phyloP scores from a whole-genome alignment of 805 yeast species.

The Babjeviella inositovora region DNA sequence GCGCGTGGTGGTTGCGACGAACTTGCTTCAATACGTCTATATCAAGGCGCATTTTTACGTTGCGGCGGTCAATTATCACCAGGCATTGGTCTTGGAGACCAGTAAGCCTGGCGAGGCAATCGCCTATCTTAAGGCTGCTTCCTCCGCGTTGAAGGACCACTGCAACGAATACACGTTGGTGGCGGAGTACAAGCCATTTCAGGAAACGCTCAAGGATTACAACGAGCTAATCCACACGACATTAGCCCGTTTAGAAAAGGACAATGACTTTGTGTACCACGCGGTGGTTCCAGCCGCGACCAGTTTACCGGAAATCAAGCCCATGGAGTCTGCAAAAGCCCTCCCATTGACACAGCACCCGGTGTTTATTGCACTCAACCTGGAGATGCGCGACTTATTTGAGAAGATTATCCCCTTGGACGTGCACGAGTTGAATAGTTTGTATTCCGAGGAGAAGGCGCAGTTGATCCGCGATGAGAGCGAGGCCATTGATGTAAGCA shows the following conservation, averaged over 20 bases:
- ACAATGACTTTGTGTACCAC: conserved; percentile 84
- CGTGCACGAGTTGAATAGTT: conserved; percentile 75
- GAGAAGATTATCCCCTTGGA: conserved; percentile 71
- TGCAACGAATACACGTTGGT: conserved; percentile 6
- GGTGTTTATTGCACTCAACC: too few relatives aligned
- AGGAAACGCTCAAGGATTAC: conserved; percentile 10
- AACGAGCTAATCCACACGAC: conserved; percentile 14
- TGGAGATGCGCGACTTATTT: conserved; percentile 55
- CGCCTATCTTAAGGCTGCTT: conserved; percentile 40
- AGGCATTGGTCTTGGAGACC: conserved; percentile 37
- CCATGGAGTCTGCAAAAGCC: conserved; percentile 52
- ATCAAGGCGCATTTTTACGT: conserved; percentile 39
- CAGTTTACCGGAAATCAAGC: conserved; percentile 47
- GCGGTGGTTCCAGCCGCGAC: conserved; percentile 50
- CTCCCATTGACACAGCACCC: conserved; percentile 30
- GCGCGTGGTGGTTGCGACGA: conserved; percentile 9
- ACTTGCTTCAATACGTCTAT: conserved; percentile 34
- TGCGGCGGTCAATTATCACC: conserved; percentile 44
- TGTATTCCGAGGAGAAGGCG: conserved; percentile 84
- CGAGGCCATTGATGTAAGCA: conserved; percentile 62
- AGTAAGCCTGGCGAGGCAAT: conserved; percentile 66
- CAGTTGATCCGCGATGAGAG: conserved; percentile 54
- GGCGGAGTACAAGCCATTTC: conserved; percentile 6
- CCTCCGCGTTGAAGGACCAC: conserved; percentile 13
- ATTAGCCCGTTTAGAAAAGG: conserved; percentile 37